Evolutionary conservation across 2,329 filamentous ascomycete genomes (phyloP).

Genomic region (Phialocephala sp.): DNA sequence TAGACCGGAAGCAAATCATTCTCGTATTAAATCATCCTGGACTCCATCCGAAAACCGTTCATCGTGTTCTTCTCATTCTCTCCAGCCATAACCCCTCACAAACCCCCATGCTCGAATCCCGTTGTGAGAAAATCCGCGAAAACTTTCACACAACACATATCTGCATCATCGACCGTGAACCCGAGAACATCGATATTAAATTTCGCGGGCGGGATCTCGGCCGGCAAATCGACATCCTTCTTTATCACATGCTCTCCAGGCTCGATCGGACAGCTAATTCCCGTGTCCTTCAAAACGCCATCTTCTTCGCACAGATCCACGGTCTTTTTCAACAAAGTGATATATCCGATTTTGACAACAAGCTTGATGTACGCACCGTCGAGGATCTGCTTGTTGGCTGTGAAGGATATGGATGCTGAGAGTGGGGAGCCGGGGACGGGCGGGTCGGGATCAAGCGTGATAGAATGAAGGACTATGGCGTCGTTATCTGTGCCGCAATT

Average conservation of each 20-base stretch:
- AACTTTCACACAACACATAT: neutral
- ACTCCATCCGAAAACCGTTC: neutral
- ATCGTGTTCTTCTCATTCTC: neutral
- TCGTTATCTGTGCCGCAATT: neutral
- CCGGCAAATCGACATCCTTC: constrained; percentile 1
- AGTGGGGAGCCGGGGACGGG: neutral
- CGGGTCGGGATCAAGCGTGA: neutral
- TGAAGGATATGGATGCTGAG: neutral
- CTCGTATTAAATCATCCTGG: neutral
- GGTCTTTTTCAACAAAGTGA: neutral
- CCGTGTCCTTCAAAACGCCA: constrained; percentile 1
- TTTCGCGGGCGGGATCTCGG: neutral
- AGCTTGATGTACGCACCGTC: neutral
- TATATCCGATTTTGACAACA: neutral
- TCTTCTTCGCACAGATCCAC: neutral
- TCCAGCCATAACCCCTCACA: neutral
- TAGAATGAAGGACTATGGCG: neutral
- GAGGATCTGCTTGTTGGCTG: neutral
- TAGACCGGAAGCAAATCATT: neutral
- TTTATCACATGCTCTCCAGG: neutral
- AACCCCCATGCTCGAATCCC: neutral
- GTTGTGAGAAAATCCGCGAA: neutral
- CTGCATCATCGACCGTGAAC: neutral
- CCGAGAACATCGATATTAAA: neutral
- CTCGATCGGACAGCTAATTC: neutral